Base-by-base conservation (phyloP, 2,329 filamentous ascomycete species). In the Colletotrichum eleusines region DNA sequence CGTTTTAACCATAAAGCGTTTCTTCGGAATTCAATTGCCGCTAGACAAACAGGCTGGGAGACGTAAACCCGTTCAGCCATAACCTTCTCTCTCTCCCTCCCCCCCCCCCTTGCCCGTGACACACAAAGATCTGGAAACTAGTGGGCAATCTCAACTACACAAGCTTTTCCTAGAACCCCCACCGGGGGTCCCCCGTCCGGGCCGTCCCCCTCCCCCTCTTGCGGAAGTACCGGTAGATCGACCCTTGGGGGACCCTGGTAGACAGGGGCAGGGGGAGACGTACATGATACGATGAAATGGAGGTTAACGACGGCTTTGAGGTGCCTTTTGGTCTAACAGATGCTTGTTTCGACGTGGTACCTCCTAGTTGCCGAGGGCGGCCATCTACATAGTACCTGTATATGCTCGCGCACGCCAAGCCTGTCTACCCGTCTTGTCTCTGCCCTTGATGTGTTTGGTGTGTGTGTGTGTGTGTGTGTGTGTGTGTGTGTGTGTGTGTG, bases 291-390 rank as follows among this genome's bases (percentile, higher is more conserved):
- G n/a, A n/a, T n/a, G n/a, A n/a, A n/a, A n/a, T n/a, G n/a, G n/a
- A n/a, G 5, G 18, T 44, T 44, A n/a, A 20, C 33, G 26, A 51
- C 46, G 48, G 20, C 44, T 58, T 62, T 68, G 69, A 68, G 18
- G 53, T 68, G 69, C 28, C 51, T 71, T n/a, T 48, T 53, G 51
- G 68, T 71, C 69, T 68, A 63, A 53, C 26, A 28, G 28, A 53
- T 3, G 42, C 14, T 28, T 38, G 42, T 51, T n/a, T 6, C 42
- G 51, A 53, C 50, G 16, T 63, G 35, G 68, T 46, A 16, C 12
- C n/a, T 20, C 61, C 61, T 38, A 3, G 61, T 35, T n/a, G 7
- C 18, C 14, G 16, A 1, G 7, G 4, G 40, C 26, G 48, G 58
- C 33, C 18, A 2, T 54, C 31, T 38, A 6, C 31, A 44, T n/a